A percentile compares a stretch with the other conserved stretches of the same genome.
Evolutionary conservation across 2,329 filamentous ascomycete genomes (phyloP).

Genomic region (Stromatinia cepivora): DNA sequence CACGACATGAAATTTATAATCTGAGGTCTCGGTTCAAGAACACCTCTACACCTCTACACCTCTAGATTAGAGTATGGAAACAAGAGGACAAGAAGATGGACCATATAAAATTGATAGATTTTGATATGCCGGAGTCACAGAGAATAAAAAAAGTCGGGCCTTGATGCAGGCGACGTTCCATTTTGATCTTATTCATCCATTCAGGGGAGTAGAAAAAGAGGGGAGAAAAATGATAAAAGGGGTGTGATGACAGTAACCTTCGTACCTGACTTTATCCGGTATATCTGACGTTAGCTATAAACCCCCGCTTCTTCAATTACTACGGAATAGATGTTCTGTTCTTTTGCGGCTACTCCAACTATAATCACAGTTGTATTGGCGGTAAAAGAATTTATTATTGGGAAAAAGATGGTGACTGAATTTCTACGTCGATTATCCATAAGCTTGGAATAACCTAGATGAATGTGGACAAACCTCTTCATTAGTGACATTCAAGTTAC

Average conservation of each 20-base stretch:
- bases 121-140: constrained; percentile 14
- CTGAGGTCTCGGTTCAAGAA: constrained; percentile 19
- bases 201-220: constrained; percentile 10
- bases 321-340: not conserved
- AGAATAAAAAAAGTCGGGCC: not conserved
- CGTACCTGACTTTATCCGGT: constrained; percentile 9
- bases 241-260: constrained; percentile 10
- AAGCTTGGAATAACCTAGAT: constrained; percentile 2
- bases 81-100: not conserved
- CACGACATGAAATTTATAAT: constrained; percentile 12
- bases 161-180: constrained; percentile 17
- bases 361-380: constrained; percentile 12
- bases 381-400: constrained; percentile 10
- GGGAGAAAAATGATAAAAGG: not conserved
- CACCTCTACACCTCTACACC: constrained; percentile 8
- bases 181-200: constrained; percentile 11
- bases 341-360: not conserved
- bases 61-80: too few species aligned
- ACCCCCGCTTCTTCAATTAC: not conserved
- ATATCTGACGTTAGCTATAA: constrained; percentile 8
- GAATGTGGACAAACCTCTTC: constrained; percentile 7
- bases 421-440: not conserved
- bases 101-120: not conserved
- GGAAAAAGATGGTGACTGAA: constrained; percentile 5
- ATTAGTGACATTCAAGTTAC: constrained; percentile 19